Evolutionary conservation across 2,329 filamentous ascomycete genomes (phyloP).

Genomic region (Colletotrichum spaethianum): DNA sequence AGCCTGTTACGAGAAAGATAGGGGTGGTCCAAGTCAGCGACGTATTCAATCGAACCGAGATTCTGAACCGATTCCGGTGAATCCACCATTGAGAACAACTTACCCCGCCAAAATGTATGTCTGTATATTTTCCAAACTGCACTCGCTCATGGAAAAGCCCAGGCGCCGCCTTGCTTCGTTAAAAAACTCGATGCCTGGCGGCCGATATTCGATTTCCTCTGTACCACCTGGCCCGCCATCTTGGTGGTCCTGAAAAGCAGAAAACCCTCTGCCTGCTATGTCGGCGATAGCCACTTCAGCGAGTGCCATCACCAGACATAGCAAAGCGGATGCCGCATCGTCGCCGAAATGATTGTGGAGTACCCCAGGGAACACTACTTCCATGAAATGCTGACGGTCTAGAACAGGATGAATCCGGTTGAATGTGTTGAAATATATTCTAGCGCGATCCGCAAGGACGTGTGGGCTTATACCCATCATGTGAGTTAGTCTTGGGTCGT

Average conservation of each 20-base stretch:
- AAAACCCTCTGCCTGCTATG: conserved; percentile 61
- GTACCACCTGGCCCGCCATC: conserved; percentile 46
- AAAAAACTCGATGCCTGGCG: conserved; percentile 72
- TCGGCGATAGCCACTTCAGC: conserved; percentile 71
- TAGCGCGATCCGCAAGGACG: conserved; percentile 64
- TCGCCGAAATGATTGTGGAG: conserved; percentile 65
- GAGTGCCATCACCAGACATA: conserved; percentile 70
- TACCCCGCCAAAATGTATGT: conserved; percentile 70
- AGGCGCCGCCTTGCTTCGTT: conserved; percentile 74
- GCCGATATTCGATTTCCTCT: conserved; percentile 54
- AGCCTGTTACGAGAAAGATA: conserved; percentile 52
- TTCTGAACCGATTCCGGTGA: neutral
- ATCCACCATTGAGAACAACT: conserved; percentile 40
- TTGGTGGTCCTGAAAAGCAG: conserved; percentile 36
- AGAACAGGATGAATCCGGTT: conserved; percentile 72
- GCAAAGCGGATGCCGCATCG: conserved; percentile 64
- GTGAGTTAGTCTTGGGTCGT: neutral
- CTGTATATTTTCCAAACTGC: conserved; percentile 72
- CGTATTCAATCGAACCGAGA: neutral
- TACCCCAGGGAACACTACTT: conserved; percentile 61
- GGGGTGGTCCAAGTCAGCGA: conserved; percentile 4
- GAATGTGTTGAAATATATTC: conserved; percentile 72
- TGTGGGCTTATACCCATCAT: conserved; percentile 58
- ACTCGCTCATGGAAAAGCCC: conserved; percentile 69
- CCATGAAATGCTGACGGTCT: conserved; percentile 68